A percentile compares a stretch with the other conserved stretches of the same genome.
These are phyloP conservation scores for Ophiostoma sp. DNA, from an alignment of 2,329 filamentous ascomycete species.

Conservation along the genomic window DNA sequence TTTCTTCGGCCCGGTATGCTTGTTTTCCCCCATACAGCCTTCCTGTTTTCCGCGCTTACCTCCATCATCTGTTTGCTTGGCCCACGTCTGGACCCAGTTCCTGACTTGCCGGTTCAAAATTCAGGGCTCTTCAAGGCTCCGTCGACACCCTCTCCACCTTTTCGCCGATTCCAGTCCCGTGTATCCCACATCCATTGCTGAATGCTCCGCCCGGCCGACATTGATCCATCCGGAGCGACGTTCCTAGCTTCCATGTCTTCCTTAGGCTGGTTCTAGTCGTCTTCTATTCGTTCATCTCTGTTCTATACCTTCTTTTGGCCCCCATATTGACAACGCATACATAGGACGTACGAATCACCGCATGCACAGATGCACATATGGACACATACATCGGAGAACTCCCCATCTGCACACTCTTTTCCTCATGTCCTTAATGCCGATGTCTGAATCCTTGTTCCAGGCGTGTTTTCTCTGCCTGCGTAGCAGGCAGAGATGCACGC, in stretches of 20 bases:
- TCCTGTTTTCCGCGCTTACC: neutral
- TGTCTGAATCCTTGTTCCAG: neutral
- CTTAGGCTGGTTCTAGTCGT: neutral
- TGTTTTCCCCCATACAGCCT: neutral
- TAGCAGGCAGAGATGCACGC: neutral
- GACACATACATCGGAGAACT: neutral
- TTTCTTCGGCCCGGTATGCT: neutral
- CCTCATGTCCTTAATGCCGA: neutral
- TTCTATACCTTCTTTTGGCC: neutral
- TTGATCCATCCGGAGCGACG: neutral
- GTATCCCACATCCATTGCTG: neutral
- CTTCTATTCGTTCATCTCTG: neutral
- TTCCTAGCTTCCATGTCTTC: neutral
- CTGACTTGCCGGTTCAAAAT: neutral
- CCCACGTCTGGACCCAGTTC: neutral
- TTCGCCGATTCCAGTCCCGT: neutral
- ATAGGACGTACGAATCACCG: neutral
- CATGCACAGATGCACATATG: neutral
- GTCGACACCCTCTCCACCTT: neutral
- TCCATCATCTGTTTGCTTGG: neutral
- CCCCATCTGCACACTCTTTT: neutral
- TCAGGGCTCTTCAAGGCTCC: neutral
- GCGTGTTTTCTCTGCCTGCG: neutral
- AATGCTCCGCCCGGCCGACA: neutral
- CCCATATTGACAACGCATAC: constrained; percentile 14